These are phyloP conservation scores for Fusarium algeriense DNA, from an alignment of 2,329 filamentous ascomycete species.

Conservation along the genomic window DNA sequence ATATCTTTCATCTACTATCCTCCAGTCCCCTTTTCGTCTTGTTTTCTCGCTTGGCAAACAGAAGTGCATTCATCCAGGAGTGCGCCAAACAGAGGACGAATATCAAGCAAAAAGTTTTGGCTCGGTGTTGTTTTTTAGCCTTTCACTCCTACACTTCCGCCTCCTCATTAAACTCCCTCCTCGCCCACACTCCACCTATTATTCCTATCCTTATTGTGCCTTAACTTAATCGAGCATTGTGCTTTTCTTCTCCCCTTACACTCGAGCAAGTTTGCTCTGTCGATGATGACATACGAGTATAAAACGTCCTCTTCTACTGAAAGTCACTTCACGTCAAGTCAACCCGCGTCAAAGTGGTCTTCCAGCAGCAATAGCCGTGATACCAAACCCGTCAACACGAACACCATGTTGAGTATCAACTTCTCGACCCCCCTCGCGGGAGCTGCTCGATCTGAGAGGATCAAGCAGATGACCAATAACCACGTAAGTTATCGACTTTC, in stretches of 20 bases:
- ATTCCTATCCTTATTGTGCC: neutral
- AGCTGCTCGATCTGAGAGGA: constrained; percentile 51
- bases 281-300: constrained; percentile 29
- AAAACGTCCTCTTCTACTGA: constrained; percentile 14
- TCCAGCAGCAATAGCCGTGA: constrained; percentile 30
- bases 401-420: constrained; percentile 54
- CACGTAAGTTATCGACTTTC: constrained; percentile 50
- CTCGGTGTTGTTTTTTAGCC: constrained; percentile 6
- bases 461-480: constrained; percentile 56
- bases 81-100: constrained; percentile 9
- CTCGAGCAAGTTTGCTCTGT: constrained; percentile 1
- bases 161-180: neutral
- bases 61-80: neutral
- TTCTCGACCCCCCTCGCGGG: constrained; percentile 56
- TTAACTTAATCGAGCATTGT: neutral
- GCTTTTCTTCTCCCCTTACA: neutral
- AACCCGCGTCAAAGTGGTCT: constrained; percentile 34
- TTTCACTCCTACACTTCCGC: constrained; percentile 20
- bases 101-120: constrained; percentile 1
- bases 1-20: constrained; percentile 1
- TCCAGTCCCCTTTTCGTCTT: neutral
- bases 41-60: constrained; percentile 29
- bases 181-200: constrained; percentile 1
- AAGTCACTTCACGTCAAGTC: constrained; percentile 16
- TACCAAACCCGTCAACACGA: constrained; percentile 30